Conservation (phyloP, 495 filamentous ascomycete genomes). For the Podospora tetraspora region DNA sequence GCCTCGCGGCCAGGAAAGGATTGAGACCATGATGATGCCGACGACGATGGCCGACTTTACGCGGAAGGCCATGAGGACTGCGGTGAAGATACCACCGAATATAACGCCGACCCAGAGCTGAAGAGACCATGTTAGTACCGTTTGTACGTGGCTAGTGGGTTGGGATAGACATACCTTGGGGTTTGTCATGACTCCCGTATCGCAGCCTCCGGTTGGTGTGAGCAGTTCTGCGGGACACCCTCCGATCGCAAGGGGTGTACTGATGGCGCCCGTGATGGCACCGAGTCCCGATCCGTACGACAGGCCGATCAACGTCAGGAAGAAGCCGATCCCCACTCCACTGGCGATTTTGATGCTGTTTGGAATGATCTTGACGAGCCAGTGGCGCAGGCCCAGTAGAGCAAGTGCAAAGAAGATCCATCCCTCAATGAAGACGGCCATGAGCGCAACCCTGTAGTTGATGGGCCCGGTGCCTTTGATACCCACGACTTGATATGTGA, state of each 20-base stretch:
- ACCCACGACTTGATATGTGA: constrained; percentile 81
- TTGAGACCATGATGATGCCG: constrained; percentile 76
- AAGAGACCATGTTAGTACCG: constrained; percentile 15
- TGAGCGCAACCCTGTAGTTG: constrained; percentile 64
- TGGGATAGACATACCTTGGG: constrained; percentile 45
- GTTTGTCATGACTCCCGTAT: constrained; percentile 56
- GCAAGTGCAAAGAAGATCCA: constrained; percentile 60
- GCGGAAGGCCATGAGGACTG: constrained; percentile 72
- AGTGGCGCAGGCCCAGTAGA: constrained; percentile 73
- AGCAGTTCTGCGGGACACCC: constrained; percentile 52
- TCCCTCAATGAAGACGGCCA: constrained; percentile 80
- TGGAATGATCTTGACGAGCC: constrained; percentile 75
- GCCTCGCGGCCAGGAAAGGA: constrained; percentile 73
- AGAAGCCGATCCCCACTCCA: constrained; percentile 73
- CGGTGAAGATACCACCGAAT: constrained; percentile 69
- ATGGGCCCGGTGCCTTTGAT: constrained; percentile 62
- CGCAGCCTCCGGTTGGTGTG: constrained; percentile 34
- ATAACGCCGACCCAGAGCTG: constrained; percentile 74
- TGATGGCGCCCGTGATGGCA: constrained; percentile 53
- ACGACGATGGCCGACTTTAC: constrained; percentile 74
- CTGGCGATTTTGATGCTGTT: constrained; percentile 75
- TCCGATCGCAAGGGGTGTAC: constrained; percentile 63
- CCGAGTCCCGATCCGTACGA: constrained; percentile 74
- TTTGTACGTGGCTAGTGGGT: not conserved
- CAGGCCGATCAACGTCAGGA: constrained; percentile 72